Evolutionary conservation across 78 protist genomes (phyloP).

Genomic region (Emiliania huxleyi): DNA sequence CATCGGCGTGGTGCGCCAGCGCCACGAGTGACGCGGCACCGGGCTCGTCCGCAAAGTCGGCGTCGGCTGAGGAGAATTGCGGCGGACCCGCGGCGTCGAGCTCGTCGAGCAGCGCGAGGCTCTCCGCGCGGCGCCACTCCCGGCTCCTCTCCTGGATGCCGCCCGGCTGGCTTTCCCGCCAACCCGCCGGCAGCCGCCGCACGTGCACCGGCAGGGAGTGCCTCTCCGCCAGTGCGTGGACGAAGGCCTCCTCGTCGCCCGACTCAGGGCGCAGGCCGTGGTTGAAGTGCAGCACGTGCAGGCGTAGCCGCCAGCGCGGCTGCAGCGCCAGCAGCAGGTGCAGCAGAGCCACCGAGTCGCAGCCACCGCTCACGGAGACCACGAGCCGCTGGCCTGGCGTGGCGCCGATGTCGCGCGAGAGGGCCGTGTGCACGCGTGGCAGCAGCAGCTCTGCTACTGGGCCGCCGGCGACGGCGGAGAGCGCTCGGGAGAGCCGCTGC

Average conservation of each 20-base stretch:
- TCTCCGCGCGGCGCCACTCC: background rate
- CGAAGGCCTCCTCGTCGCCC: background rate
- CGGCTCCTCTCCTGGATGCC: background rate
- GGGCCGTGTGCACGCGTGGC: background rate
- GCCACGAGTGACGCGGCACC: background rate
- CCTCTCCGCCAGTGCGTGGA: background rate
- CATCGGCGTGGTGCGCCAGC: background rate
- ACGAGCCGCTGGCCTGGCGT: background rate
- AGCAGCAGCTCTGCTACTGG: too few relatives aligned
- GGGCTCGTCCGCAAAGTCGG: too few relatives aligned
- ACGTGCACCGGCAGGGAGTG: background rate
- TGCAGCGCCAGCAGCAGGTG: background rate
- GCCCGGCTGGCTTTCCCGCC: background rate
- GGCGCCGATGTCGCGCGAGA: background rate
- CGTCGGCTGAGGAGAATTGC: too few relatives aligned
- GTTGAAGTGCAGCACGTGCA: slow-evolving; percentile 7
- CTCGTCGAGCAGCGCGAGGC: background rate
- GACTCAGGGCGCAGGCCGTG: background rate
- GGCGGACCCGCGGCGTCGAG: background rate
- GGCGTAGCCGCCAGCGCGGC: too few relatives aligned
- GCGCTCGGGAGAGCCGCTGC: too few relatives aligned
- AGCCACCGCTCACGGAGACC: background rate
- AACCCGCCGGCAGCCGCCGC: background rate
- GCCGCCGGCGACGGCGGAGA: too few relatives aligned
- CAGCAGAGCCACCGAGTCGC: slow-evolving; percentile 15